A percentile compares a stretch with the other conserved stretches of the same genome.
phyloP scores from a whole-genome alignment of 192 early-diverging fungal species.

The Thamnidium elegans region DNA sequence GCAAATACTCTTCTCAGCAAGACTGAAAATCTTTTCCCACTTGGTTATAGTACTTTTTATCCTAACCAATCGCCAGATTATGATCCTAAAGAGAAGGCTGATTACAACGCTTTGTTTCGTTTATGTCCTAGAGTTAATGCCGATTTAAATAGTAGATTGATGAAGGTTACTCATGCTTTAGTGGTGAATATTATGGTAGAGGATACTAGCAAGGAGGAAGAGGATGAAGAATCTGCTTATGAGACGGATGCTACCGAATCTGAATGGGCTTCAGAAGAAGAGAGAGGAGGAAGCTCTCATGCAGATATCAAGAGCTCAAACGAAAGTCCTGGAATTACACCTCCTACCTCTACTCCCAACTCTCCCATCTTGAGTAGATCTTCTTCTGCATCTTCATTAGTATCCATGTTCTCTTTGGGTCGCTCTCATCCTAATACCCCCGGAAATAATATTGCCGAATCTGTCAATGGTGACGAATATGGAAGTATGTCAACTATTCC shows the following conservation, averaged over 20 bases:
- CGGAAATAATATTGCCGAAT: not conserved
- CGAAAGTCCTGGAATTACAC: not conserved
- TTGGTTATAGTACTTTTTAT: slow-evolving; percentile 33
- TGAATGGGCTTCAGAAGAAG: slow-evolving; percentile 12
- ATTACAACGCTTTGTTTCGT: slow-evolving; percentile 35
- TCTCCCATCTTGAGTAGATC: slow-evolving; percentile 23
- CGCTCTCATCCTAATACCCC: not conserved
- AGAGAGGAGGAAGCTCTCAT: not conserved
- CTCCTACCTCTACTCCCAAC: slow-evolving; percentile 9
- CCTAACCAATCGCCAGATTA: slow-evolving; percentile 17
- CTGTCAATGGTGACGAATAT: not conserved
- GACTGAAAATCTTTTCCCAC: slow-evolving; percentile 31
- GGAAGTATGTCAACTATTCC: slow-evolving; percentile 4
- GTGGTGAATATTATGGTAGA: slow-evolving; percentile 30
- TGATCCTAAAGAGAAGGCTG: slow-evolving; percentile 22
- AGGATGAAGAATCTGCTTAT: slow-evolving; percentile 1
- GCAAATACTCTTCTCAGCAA: slow-evolving; percentile 14
- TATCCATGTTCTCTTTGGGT: slow-evolving; percentile 18
- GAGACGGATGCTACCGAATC: slow-evolving; percentile 13
- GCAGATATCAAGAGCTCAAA: not conserved
- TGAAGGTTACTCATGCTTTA: slow-evolving; percentile 28
- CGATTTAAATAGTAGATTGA: slow-evolving; percentile 25
- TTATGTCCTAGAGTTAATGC: slow-evolving; percentile 34
- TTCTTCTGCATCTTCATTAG: slow-evolving; percentile 25
- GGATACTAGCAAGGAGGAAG: slow-evolving; percentile 1